phyloP scores from a whole-genome alignment of 2,329 filamentous ascomycete species.

The Aureobasidium pullulans region DNA sequence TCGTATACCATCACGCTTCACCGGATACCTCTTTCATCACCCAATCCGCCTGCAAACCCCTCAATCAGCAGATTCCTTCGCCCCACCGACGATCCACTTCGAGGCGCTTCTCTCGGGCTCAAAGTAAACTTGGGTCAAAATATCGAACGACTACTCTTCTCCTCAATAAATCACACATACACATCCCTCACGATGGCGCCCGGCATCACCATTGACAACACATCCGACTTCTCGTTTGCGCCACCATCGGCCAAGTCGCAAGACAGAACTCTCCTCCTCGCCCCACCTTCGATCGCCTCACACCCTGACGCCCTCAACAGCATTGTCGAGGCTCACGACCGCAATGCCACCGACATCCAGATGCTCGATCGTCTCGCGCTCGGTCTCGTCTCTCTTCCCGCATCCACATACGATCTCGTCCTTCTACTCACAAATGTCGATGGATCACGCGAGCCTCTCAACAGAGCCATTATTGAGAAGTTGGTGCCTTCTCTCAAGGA shows the following conservation, averaged over 20 bases:
- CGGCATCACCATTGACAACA: slow-evolving; percentile 31
- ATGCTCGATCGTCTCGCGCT: slow-evolving; percentile 92
- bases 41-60: not conserved
- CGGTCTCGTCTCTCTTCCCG: slow-evolving; percentile 69
- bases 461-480: slow-evolving; percentile 58
- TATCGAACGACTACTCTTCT: not conserved
- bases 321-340: slow-evolving; percentile 66
- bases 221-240: slow-evolving; percentile 28
- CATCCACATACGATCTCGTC: slow-evolving; percentile 73
- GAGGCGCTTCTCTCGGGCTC: not conserved
- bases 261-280: slow-evolving; percentile 69
- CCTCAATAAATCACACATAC: not conserved
- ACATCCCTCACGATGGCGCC: slow-evolving; percentile 28
- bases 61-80: not conserved
- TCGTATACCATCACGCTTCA: not conserved
- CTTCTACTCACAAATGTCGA: slow-evolving; percentile 76
- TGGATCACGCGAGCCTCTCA: slow-evolving; percentile 58
- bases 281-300: slow-evolving; percentile 81
- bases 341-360: slow-evolving; percentile 75
- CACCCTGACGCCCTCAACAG: slow-evolving; percentile 70
- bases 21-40: not conserved
- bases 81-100: slow-evolving; percentile 1
- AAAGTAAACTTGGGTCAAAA: not conserved
- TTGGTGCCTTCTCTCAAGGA: slow-evolving; percentile 65
- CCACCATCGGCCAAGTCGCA: slow-evolving; percentile 26